phyloP scores from a whole-genome alignment of 1,284 basidiomycete genomes.

The Erythrobasidium hasegawianum region DNA sequence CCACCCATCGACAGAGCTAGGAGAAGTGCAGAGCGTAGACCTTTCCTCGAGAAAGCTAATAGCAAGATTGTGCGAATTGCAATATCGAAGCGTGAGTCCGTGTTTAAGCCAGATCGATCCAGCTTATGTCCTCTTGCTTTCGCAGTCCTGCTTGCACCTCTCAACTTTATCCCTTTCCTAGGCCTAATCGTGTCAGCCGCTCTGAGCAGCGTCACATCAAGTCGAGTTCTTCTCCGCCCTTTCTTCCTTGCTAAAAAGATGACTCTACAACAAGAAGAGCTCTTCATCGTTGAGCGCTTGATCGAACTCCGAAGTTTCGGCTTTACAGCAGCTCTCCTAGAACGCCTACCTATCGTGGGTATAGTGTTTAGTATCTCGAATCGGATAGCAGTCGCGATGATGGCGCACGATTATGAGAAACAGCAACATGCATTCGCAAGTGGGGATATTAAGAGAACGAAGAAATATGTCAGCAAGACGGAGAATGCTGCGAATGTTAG shows the following conservation, averaged over 20 bases:
- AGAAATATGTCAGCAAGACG: slow-evolving; percentile 43
- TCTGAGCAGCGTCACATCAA: slow-evolving; percentile 40
- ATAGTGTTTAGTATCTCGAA: slow-evolving; percentile 46
- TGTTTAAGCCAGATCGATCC: too few relatives aligned
- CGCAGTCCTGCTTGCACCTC: slow-evolving; percentile 45
- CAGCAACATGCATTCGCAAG: slow-evolving; percentile 41
- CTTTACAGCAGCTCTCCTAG: slow-evolving; percentile 42
- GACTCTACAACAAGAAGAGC: slow-evolving; percentile 41
- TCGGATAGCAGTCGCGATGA: slow-evolving; percentile 39
- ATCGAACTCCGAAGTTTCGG: slow-evolving; percentile 45
- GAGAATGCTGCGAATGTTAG: slow-evolving; percentile 34
- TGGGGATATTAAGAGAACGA: slow-evolving; percentile 38
- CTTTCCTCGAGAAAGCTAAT: slow-evolving; percentile 40
- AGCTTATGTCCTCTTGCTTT: neutral
- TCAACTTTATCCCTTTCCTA: slow-evolving; percentile 45
- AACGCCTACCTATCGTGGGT: slow-evolving; percentile 45
- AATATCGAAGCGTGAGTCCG: slow-evolving; percentile 41
- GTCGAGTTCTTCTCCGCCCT: slow-evolving; percentile 38
- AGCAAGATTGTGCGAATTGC: slow-evolving; percentile 42
- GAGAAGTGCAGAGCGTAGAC: slow-evolving; percentile 38
- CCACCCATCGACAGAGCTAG: slow-evolving; percentile 45
- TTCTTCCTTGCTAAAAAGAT: slow-evolving; percentile 45
- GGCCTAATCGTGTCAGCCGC: slow-evolving; percentile 40
- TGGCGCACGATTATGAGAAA: slow-evolving; percentile 42
- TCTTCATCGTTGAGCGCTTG: slow-evolving; percentile 45